These are phyloP conservation scores for Silene uniflora DNA, from an alignment of 148 eudicot species.

Conservation along the genomic window DNA sequence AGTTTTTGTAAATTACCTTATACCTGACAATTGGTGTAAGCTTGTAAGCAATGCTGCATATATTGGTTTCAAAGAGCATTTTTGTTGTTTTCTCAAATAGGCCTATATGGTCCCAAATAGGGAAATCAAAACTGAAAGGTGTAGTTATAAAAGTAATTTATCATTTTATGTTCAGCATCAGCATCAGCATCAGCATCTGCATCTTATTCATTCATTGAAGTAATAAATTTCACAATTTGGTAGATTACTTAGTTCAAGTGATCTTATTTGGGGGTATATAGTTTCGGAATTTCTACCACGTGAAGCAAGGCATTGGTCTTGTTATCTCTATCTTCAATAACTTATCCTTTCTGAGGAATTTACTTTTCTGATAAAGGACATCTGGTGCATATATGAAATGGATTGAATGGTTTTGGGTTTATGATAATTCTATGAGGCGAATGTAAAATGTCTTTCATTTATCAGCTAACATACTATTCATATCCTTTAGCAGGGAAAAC, in stretches of 20 bases:
- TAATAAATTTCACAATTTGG: background rate
- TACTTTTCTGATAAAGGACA: background rate
- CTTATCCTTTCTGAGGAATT: background rate
- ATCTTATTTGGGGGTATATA: background rate
- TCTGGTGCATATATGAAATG: background rate
- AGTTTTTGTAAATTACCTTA: background rate
- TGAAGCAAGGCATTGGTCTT: conserved; percentile 7
- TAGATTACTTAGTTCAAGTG: background rate
- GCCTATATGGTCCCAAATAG: background rate
- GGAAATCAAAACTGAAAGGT: background rate
- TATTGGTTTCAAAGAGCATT: background rate
- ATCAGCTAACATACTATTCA: background rate
- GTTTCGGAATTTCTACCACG: background rate
- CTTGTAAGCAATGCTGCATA: background rate
- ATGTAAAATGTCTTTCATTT: background rate
- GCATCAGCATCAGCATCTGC: background rate
- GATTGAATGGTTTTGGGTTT: background rate
- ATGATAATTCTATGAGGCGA: background rate
- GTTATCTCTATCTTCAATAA: background rate
- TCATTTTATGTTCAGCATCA: background rate
- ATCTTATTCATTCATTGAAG: background rate
- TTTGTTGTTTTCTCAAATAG: background rate
- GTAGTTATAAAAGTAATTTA: background rate
- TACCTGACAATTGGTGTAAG: background rate
- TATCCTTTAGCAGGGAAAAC: background rate